Evolutionary conservation across 768 basidiomycete species (phyloP), one percentile per base, ranked within the genome.

Genomic region (Mrakia gelida): DNA sequence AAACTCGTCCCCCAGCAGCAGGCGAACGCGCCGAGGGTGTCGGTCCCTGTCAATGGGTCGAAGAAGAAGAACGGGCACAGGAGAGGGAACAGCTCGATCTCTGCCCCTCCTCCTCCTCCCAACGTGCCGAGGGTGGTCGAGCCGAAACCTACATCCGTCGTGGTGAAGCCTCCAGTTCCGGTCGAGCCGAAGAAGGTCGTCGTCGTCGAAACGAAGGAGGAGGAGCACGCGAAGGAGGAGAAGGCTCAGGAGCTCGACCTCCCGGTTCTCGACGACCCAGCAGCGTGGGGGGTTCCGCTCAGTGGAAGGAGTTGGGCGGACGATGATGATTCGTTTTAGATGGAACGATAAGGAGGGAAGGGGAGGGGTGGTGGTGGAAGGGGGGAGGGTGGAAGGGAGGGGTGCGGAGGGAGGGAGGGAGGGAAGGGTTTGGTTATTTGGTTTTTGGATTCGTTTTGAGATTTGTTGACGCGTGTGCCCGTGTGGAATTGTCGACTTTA

Each of bases 231-330:
- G n/a, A 18, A 4, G 59, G n/a, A 38, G 4, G 26, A 3, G n/a
- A 18, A 4, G 59, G n/a, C 18, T 8, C 10, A 18, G n/a, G 61
- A 32, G 23, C 28, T 34, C 2, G 61, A 32, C 21, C 23, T 49
- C 3, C 38, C 32, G 26, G 28, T 56, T 5, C 32, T 45, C 32
- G 34, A 59, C 10, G 54, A 56, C 18, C 56, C 34, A 16, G 73
- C 34, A 1, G 16, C 49, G 9, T 73, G 73, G 73, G 52, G 73
- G 21, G 73, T 61, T 30, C 73, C 54, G 34, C 28, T 73, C 8
- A 73, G 73, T 13, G 61, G 56, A 56, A 54, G 26, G 54, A 73
- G 73, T 61, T 73, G 73, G 73, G 73, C 73, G 73, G 73, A 73
- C 23, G 73, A 73, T 26, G 61, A 59, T 34, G 73, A 73, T 59